These are phyloP conservation scores for Daphne laureola DNA, from an alignment of 441 rosid genomes.

Conservation along the genomic window DNA sequence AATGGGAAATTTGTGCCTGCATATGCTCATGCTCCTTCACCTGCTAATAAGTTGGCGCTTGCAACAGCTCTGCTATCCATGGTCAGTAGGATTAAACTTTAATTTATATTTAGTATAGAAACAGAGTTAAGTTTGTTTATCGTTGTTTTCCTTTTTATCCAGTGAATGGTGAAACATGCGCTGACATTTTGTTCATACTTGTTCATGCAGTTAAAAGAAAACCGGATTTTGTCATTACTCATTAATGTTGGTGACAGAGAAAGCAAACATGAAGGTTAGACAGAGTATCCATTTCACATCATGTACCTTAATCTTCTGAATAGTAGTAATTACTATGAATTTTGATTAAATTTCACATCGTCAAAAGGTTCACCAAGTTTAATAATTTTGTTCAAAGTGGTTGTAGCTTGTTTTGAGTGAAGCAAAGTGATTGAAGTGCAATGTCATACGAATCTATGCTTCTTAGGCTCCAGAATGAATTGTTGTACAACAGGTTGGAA, in stretches of 20 bases:
- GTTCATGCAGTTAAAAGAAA: conserved; percentile 21
- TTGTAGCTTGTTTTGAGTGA: background rate
- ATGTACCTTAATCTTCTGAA: background rate
- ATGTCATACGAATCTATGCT: no score
- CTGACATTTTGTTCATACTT: conserved; percentile 1
- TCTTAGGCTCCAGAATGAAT: background rate
- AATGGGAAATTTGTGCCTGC: conserved; percentile 30
- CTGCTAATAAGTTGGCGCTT: conserved; percentile 22
- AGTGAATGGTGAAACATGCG: background rate
- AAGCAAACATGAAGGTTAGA: conserved; percentile 15
- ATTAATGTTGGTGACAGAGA: conserved; percentile 17
- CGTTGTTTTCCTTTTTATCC: background rate
- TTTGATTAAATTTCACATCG: background rate
- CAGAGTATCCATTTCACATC: background rate
- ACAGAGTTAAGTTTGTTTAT: background rate
- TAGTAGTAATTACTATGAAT: background rate
- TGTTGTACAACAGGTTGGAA: conserved; percentile 8
- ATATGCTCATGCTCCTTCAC: conserved; percentile 18
- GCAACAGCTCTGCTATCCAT: conserved; percentile 26
- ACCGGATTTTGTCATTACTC: conserved; percentile 19
- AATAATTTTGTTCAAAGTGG: background rate
- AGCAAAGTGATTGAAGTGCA: background rate
- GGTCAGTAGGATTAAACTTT: conserved; percentile 16
- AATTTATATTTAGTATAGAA: background rate
- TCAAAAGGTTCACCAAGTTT: background rate